Percentiles rank a stretch among this genome's conserved stretches.
Conservation (phyloP, 1,139 yeast species). For the Zygoascus sp. region DNA sequence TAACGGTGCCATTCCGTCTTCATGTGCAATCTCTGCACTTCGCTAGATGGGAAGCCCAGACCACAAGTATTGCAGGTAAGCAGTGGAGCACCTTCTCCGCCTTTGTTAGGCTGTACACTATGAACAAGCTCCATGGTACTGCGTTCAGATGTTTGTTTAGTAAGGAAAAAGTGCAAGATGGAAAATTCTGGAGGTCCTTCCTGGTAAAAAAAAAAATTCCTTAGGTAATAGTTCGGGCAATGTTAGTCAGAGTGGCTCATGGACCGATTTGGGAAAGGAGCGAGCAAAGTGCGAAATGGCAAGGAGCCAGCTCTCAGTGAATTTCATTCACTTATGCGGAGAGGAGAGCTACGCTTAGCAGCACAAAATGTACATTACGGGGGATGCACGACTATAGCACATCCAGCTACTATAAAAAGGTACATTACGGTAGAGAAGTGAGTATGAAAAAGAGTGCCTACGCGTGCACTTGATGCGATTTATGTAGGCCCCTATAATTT, state of each 20-base stretch:
- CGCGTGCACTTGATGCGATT: too few species aligned
- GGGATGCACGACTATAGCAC: too few species aligned
- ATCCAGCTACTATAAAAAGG: too few species aligned
- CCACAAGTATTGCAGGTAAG: constrained; percentile 85
- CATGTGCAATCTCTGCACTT: constrained; percentile 86
- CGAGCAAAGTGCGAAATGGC: not conserved
- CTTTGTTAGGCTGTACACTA: constrained; percentile 19
- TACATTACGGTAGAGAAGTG: too few species aligned
- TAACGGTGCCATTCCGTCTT: constrained; percentile 95
- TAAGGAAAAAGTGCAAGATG: not conserved
- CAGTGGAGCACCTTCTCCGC: constrained; percentile 25
- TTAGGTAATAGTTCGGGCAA: constrained; percentile 1
- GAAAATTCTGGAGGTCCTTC: not conserved
- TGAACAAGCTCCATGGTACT: constrained; percentile 16
- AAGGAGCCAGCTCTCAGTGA: too few species aligned
- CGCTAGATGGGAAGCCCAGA: constrained; percentile 69
- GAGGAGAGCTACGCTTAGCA: too few species aligned
- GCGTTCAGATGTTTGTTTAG: not conserved
- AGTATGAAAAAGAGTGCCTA: too few species aligned
- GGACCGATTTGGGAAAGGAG: not conserved
- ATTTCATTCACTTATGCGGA: too few species aligned
- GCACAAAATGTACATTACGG: too few species aligned
- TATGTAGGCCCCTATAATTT: too few species aligned
- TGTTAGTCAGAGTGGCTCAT: constrained; percentile 4
- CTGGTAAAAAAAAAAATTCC: not conserved